Base-by-base conservation (phyloP, 2,329 filamentous ascomycete genomes). In the Aphanoascus verrucosus region DNA sequence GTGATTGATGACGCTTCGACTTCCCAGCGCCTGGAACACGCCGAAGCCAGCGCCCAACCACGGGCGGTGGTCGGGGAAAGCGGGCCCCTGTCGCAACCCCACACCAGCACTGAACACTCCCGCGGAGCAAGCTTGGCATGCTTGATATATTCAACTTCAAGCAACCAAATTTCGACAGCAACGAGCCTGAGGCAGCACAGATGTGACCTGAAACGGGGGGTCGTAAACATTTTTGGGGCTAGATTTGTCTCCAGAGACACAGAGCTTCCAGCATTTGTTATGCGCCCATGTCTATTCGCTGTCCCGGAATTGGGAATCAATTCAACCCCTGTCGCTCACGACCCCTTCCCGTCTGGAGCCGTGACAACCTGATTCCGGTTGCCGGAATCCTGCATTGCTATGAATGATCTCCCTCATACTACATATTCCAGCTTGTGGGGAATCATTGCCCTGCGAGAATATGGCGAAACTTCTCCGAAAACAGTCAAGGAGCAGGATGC, bases 281-380 rank as follows among this genome's bases (percentile, higher is more conserved):
- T 49, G 35, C 11, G n/a, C 5, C 1, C 35, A 5, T 3, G 47
- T 17, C 41, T 20, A 49, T 49, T 49, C 47, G 47, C 20, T 17
- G 4, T 38, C 45, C 31, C 20, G 12, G 47, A 8, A 32, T 15
- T 17, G 8, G 40, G 14, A 42, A 42, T 42, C 40, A 42, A 42
- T 15, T 9, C 3, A 37, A 37, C 40, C 40, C 14, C 40, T 9
- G 19, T 17, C 15, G 40, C 9, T 28, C 23, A 28, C 23, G 23
- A 28, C 23, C 23, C 34, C 11, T 23, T 49, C 23, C 47, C 47
- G 47, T 20, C 31, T 31, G 34, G 38, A 41, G 35, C 47, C 47
- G 47, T 20, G 37, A 49, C 47, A 42, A 49, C 47, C 47, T 49
- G 47, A 49, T 49, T 42, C 31, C 38, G 20, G 35, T 38, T 38